Conservation (phyloP, 352 stramenopile species). For the Phytopythium ostracodes region DNA sequence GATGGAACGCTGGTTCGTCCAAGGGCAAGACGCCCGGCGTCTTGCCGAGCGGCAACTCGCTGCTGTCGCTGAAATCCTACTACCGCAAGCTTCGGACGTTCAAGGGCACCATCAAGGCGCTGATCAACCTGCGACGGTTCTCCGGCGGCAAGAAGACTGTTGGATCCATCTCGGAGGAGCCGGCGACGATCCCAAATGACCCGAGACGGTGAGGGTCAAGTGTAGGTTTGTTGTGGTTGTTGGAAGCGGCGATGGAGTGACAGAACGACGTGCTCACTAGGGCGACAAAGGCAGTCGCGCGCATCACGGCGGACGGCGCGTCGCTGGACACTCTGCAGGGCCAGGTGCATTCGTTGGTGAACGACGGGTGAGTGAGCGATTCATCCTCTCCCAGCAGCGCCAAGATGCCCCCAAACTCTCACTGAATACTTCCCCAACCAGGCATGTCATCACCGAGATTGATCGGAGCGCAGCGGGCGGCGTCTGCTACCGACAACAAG, state of each 20-base stretch:
- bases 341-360: slow-evolving; percentile 60
- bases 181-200: background rate
- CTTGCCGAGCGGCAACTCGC: slow-evolving; percentile 21
- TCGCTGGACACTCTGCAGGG: slow-evolving; percentile 34
- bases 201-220: background rate
- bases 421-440: slow-evolving; percentile 9
- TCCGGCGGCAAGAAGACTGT: background rate
- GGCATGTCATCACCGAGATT: slow-evolving; percentile 54
- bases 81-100: slow-evolving; percentile 69
- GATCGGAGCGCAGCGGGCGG: slow-evolving; percentile 16
- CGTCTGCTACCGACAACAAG: slow-evolving; percentile 62
- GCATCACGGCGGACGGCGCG: slow-evolving; percentile 35
- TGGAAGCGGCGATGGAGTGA: background rate
- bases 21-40: background rate
- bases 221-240: background rate
- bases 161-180: background rate
- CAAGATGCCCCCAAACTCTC: background rate
- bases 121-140: slow-evolving; percentile 48
- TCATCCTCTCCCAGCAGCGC: background rate
- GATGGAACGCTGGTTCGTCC: slow-evolving; percentile 23
- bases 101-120: slow-evolving; percentile 57
- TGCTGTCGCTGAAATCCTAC: slow-evolving; percentile 62
- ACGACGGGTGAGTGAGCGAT: slow-evolving; percentile 30
- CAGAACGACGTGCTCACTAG: background rate
- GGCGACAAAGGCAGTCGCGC: slow-evolving; percentile 22